Conservation (phyloP, 2,329 filamentous ascomycete genomes). For the Fusarium sp. region DNA sequence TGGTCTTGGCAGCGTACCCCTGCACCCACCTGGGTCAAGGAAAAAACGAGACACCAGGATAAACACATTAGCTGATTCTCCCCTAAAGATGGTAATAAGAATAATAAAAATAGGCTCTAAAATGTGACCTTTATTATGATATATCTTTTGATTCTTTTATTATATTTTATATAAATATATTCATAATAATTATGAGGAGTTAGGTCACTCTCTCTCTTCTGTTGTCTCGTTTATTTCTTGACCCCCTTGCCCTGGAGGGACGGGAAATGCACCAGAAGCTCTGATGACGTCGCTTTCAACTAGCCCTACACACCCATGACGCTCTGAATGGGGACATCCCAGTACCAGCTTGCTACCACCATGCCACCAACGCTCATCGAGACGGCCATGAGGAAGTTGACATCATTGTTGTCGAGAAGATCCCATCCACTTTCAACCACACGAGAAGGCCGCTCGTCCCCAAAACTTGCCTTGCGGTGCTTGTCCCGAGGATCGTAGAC, state of each 20-base stretch:
- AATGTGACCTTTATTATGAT: too few relatives aligned
- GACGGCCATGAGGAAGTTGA: slow-evolving; percentile 92
- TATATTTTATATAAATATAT: too few relatives aligned
- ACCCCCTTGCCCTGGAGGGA: background rate
- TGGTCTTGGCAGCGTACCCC: slow-evolving; percentile 31
- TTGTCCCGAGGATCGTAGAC: slow-evolving; percentile 64
- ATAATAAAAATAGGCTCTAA: too few relatives aligned
- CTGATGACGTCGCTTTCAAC: slow-evolving; percentile 39
- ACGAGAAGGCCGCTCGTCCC: slow-evolving; percentile 69
- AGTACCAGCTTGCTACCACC: slow-evolving; percentile 70
- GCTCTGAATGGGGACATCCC: slow-evolving; percentile 64
- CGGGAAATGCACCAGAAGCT: slow-evolving; percentile 21
- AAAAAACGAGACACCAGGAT: too few relatives aligned
- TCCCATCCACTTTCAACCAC: slow-evolving; percentile 76
- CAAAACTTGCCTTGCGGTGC: slow-evolving; percentile 64
- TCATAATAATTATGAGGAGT: too few relatives aligned
- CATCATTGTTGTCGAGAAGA: slow-evolving; percentile 92
- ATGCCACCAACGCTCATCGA: slow-evolving; percentile 85
- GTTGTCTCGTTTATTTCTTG: too few relatives aligned
- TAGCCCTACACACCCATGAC: slow-evolving; percentile 51
- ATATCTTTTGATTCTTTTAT: too few relatives aligned
- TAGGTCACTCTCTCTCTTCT: too few relatives aligned
- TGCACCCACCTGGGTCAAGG: background rate
- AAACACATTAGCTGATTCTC: too few relatives aligned
- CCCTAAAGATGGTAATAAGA: too few relatives aligned